A percentile compares a stretch with the other conserved stretches of the same genome.
Conservation (phyloP, 106 monocot genomes). For the Acanthochlamys bracteata region DNA sequence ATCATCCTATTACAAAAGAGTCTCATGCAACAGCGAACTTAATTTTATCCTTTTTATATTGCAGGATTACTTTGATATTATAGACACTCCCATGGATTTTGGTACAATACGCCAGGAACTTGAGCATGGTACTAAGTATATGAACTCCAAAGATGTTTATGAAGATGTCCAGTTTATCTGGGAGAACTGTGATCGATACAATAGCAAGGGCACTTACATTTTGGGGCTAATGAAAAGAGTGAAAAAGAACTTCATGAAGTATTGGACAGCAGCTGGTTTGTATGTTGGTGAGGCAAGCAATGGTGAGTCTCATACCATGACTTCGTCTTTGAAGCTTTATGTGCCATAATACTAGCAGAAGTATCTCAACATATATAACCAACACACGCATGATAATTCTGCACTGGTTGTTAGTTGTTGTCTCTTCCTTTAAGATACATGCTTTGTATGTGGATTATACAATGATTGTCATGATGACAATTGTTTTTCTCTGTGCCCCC, state of each 20-base stretch:
- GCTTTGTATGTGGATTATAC: too few relatives aligned
- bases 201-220: constrained; percentile 95
- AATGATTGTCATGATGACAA: not conserved
- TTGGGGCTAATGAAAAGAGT: constrained; percentile 91
- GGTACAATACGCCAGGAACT: constrained; percentile 74
- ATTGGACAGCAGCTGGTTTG: constrained; percentile 76
- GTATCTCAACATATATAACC: too few relatives aligned
- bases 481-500: constrained; percentile 13
- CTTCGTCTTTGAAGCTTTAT: too few relatives aligned
- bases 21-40: too few relatives aligned
- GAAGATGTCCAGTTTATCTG: constrained; percentile 90
- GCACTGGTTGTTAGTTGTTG: too few relatives aligned
- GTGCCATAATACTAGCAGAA: too few relatives aligned
- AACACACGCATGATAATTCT: too few relatives aligned
- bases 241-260: constrained; percentile 93
- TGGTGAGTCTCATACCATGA: constrained; percentile 17
- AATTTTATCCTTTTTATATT: constrained; percentile 3
- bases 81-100: constrained; percentile 96
- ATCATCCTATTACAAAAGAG: too few relatives aligned
- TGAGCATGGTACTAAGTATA: constrained; percentile 65
- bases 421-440: too few relatives aligned
- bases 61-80: constrained; percentile 97
- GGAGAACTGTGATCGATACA: constrained; percentile 91
- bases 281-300: constrained; percentile 29
- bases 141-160: constrained; percentile 77